phyloP scores from a whole-genome alignment of 345 rosid genomes.

The Camelina neglecta region DNA sequence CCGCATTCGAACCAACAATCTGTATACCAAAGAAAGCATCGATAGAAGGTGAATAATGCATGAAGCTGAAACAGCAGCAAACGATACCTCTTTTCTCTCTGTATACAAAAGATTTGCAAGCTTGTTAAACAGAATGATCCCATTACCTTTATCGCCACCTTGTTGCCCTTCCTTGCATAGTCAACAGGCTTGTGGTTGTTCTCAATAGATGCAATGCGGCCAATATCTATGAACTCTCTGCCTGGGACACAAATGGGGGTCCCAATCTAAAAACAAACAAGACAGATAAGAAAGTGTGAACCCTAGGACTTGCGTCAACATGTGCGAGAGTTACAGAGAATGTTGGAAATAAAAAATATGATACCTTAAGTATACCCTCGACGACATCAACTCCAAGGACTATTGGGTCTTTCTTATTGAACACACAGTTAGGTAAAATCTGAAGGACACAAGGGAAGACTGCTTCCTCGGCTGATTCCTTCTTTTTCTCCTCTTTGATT shows the following conservation, averaged over 20 bases:
- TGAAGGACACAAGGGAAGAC: slow-evolving; percentile 89
- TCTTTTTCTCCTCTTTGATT: slow-evolving; percentile 92
- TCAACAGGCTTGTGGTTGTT: slow-evolving; percentile 78
- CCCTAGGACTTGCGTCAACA: background rate
- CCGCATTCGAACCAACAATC: slow-evolving; percentile 73
- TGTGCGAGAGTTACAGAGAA: background rate
- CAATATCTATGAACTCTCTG: slow-evolving; percentile 82
- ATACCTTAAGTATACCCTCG: slow-evolving; percentile 85
- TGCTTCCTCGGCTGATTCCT: slow-evolving; percentile 90
- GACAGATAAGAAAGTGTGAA: slow-evolving; percentile 16
- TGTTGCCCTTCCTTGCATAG: slow-evolving; percentile 76
- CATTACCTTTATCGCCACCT: slow-evolving; percentile 86
- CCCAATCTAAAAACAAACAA: slow-evolving; percentile 62
- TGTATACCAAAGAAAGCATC: slow-evolving; percentile 39
- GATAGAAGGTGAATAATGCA: background rate
- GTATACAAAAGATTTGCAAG: slow-evolving; percentile 3
- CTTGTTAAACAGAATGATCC: slow-evolving; percentile 22
- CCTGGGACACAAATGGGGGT: slow-evolving; percentile 87
- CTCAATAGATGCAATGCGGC: slow-evolving; percentile 84
- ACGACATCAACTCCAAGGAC: slow-evolving; percentile 84
- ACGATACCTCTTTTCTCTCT: background rate
- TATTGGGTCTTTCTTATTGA: slow-evolving; percentile 89
- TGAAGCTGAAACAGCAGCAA: slow-evolving; percentile 1
- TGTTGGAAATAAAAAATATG: background rate
- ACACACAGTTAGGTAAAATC: slow-evolving; percentile 78